A percentile compares a stretch with the other conserved stretches of the same genome.
Evolutionary conservation across 129 eudicot species (phyloP).

Genomic region (Dittrichia graveolens): DNA sequence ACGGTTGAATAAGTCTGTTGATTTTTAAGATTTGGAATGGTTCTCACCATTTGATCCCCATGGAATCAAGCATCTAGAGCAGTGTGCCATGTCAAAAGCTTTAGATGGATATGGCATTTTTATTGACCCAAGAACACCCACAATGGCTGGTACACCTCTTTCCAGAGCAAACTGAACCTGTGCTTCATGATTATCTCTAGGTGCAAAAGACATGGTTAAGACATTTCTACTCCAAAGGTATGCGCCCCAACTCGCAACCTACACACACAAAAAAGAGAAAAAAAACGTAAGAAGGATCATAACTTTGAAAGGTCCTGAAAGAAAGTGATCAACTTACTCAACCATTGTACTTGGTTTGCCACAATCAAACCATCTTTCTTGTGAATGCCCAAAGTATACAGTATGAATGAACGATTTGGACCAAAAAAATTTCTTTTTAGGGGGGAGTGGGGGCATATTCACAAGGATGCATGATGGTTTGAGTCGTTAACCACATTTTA

Average conservation of each 20-base stretch:
- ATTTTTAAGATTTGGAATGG: not conserved
- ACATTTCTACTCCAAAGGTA: slow-evolving; percentile 92
- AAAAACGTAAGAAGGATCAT: slow-evolving; percentile 3
- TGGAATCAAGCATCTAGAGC: slow-evolving; percentile 95
- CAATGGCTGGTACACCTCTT: slow-evolving; percentile 97
- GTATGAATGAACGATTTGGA: not conserved
- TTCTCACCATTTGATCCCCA: slow-evolving; percentile 88
- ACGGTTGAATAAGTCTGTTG: not conserved
- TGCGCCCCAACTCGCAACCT: slow-evolving; percentile 99
- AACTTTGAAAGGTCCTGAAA: not conserved
- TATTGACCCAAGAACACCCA: slow-evolving; percentile 93
- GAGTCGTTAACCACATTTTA: not conserved
- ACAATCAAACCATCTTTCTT: not conserved
- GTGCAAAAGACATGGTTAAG: slow-evolving; percentile 95
- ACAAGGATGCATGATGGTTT: too few relatives aligned
- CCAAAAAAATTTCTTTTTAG: not conserved
- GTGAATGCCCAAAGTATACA: not conserved
- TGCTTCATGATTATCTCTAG: slow-evolving; percentile 95
- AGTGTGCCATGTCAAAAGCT: slow-evolving; percentile 97
- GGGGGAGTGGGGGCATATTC: too few relatives aligned
- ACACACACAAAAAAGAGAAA: not conserved
- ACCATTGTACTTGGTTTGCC: not conserved
- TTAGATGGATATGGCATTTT: slow-evolving; percentile 85
- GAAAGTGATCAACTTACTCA: slow-evolving; percentile 3
- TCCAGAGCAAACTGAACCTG: slow-evolving; percentile 98